phyloP scores from a whole-genome alignment of 495 filamentous ascomycete species.

The Lophiostoma macrostomum region DNA sequence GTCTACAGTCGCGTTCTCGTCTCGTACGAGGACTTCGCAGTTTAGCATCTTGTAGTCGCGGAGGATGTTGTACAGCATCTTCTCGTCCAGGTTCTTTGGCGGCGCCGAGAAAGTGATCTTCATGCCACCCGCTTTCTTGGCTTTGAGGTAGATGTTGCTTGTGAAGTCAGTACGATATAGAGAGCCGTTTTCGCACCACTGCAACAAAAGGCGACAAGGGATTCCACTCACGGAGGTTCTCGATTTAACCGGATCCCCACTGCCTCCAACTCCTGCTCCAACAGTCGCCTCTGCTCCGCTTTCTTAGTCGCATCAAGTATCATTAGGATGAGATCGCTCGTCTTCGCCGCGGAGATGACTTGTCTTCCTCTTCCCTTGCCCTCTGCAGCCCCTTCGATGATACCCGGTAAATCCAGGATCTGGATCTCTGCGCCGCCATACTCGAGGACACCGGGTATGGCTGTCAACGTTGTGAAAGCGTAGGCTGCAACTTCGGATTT shows the following conservation, averaged over 20 bases:
- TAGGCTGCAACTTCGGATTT: conserved; percentile 96
- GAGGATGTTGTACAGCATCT: conserved; percentile 94
- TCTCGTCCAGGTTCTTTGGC: conserved; percentile 90
- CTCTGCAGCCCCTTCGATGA: conserved; percentile 95
- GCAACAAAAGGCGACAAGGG: no score
- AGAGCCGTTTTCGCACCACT: no score
- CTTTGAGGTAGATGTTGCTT: conserved; percentile 98
- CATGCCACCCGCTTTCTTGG: conserved; percentile 95
- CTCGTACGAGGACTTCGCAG: conserved; percentile 91
- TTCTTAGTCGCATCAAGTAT: conserved; percentile 95
- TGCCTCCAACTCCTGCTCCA: conserved; percentile 92
- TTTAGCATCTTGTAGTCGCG: conserved; percentile 99
- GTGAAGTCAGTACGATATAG: no score
- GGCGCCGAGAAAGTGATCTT: conserved; percentile 93
- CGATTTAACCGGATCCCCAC: conserved; percentile 94
- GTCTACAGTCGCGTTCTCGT: conserved; percentile 93
- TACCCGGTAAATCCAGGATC: conserved; percentile 95
- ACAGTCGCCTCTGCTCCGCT: conserved; percentile 83
- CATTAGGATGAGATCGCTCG: conserved; percentile 96
- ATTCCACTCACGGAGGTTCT: conserved; percentile 83
- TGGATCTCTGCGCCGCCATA: conserved; percentile 99
- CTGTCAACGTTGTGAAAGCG: conserved; percentile 95
- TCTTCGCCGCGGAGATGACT: conserved; percentile 98
- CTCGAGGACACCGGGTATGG: conserved; percentile 95
- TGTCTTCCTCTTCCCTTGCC: conserved; percentile 95